Evolutionary conservation across 306 rosid species (phyloP).

Genomic region (Glycyrrhiza uralensis): DNA sequence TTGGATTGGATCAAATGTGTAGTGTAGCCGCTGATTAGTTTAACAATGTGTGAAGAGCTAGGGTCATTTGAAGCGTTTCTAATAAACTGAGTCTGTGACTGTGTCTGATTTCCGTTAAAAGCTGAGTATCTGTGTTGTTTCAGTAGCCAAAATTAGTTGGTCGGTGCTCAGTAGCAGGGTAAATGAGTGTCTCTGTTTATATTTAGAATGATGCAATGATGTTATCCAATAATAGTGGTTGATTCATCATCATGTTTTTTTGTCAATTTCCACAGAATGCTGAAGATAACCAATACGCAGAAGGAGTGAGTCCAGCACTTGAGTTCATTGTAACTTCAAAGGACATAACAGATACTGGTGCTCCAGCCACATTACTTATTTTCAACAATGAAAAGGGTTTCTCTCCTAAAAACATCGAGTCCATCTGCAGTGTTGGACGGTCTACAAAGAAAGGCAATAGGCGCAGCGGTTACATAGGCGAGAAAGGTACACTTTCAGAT

Average conservation of each 20-base stretch:
- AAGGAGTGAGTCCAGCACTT: constrained; percentile 47
- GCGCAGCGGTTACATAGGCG: constrained; percentile 73
- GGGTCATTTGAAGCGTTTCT: too few species aligned
- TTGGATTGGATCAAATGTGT: too few species aligned
- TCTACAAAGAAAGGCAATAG: constrained; percentile 76
- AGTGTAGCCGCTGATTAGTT: too few species aligned
- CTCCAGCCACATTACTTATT: constrained; percentile 58
- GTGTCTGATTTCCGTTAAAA: not conserved
- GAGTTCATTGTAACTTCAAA: constrained; percentile 60
- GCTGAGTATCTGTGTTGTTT: not conserved
- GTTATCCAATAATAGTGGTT: not conserved
- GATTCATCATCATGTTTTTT: not conserved
- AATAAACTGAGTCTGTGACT: too few species aligned
- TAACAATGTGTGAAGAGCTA: too few species aligned
- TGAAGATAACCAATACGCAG: constrained; percentile 66
- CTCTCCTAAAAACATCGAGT: constrained; percentile 52
- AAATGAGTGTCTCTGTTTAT: not conserved
- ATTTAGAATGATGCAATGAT: not conserved
- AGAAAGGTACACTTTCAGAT: constrained; percentile 52
- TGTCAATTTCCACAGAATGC: constrained; percentile 53
- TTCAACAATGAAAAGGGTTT: constrained; percentile 81
- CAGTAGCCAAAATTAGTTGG: not conserved
- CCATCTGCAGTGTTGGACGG: constrained; percentile 76
- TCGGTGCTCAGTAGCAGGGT: not conserved
- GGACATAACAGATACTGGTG: constrained; percentile 68